Conservation (phyloP, 257 asterid genomes). For the Anisodus acutangulus region DNA sequence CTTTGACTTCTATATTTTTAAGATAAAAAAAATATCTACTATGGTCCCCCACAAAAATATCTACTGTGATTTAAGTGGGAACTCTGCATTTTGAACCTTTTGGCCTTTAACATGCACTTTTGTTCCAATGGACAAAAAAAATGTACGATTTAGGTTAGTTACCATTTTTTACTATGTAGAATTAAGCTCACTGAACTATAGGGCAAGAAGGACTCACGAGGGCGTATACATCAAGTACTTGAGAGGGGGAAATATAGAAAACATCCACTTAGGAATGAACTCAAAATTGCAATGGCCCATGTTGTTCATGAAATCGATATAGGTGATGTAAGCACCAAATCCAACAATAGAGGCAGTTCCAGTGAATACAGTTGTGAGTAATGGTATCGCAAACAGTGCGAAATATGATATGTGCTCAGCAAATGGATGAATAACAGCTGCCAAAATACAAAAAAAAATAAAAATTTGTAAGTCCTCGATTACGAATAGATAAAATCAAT, state of each 20-base stretch:
- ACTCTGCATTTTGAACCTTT: too few relatives aligned
- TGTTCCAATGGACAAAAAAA: too few relatives aligned
- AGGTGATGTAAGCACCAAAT: constrained; percentile 52
- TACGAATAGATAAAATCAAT: too few relatives aligned
- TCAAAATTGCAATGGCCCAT: constrained; percentile 55
- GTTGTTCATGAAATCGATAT: constrained; percentile 62
- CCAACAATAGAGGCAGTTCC: constrained; percentile 54
- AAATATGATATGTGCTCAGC: constrained; percentile 80
- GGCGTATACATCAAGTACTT: constrained; percentile 79
- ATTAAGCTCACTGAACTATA: background rate
- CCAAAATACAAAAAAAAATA: constrained; percentile 13
- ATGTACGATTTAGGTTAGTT: too few relatives aligned
- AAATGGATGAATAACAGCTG: constrained; percentile 93
- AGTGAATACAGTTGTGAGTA: constrained; percentile 44
- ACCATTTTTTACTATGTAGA: too few relatives aligned
- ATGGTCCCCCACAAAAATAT: too few relatives aligned
- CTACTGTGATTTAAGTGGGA: too few relatives aligned
- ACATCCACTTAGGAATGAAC: constrained; percentile 54
- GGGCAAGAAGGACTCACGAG: constrained; percentile 48
- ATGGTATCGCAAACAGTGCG: constrained; percentile 63
- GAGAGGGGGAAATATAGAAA: constrained; percentile 81
- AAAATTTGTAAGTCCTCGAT: too few relatives aligned
- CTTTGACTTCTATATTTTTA: too few relatives aligned
- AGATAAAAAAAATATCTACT: too few relatives aligned
- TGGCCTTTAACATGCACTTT: too few relatives aligned